Base-by-base conservation (phyloP, 305 asterid species). In the Fraxinus albicans region DNA sequence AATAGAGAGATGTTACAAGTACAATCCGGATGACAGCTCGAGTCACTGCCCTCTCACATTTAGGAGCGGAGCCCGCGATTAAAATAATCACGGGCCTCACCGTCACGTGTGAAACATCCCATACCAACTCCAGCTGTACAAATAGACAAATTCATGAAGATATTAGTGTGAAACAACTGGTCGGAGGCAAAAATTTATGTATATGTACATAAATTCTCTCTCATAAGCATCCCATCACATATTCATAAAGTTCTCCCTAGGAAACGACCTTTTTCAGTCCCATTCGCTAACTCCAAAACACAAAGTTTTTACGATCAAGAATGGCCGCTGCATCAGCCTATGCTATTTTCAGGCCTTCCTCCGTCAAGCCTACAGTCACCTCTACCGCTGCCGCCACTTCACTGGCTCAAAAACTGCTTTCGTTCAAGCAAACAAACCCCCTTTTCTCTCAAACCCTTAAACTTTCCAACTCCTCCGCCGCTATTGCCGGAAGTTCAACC, bases 271-370 rank as follows among this genome's bases (percentile, higher is more conserved):
- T 60, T 23, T 19, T 21, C 27, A 60, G 29, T 1, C 9, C 12
- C 29, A 19, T 19, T 60, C 19, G 25, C 25, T 2, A 19, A 1
- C 67, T 17, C 25, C 27, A 58, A 19, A 19, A n/a, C 2, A 58
- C 69, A 4, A 19, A 10, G 10, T 21, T 6, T 55, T 58, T 1
- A 58, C 69, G 1, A 2, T 53, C 79, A 35, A 70, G 87, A 44
- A 91, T 93, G 95, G 94, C 95, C 12, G 77, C 91, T 67, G 88
- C 93, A 29, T 89, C 97, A 44, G 87, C 91, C 85, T 84, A 89
- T 25, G 83, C 93, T 77, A 82, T 91, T 77, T 73, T 92, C 84
- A 89, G 86, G 82, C 72, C 90, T 75, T 82, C 92, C 31, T 78
- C 93, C 36, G 80, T 86, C 0, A 89, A 87, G 84, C 89, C 86